phyloP scores from a whole-genome alignment of 2,329 filamentous ascomycete genomes.

The Aspergillus thermomutatus region DNA sequence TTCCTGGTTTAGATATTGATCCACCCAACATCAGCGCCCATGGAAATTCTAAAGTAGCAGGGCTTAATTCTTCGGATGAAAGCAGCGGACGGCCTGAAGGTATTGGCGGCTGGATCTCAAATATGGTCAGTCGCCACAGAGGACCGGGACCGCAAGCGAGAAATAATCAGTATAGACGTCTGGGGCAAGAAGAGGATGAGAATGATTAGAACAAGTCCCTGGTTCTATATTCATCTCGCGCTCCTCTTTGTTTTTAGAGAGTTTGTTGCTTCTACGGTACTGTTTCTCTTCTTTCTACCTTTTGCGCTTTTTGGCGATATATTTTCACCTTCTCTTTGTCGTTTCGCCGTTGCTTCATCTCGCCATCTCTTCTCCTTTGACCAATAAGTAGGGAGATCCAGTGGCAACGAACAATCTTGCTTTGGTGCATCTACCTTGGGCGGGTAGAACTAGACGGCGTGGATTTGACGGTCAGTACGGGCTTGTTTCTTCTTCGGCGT shows the following conservation, averaged over 20 bases:
- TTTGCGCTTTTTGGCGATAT: slow-evolving; percentile 3
- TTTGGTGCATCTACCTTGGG: not conserved
- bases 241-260: not conserved
- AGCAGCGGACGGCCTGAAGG: slow-evolving; percentile 48
- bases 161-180: slow-evolving; percentile 42
- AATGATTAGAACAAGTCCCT: slow-evolving; percentile 11
- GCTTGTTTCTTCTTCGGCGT: not conserved
- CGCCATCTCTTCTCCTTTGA: not conserved
- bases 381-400: no score
- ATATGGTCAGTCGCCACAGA: slow-evolving; percentile 57
- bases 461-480: not conserved
- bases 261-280: not conserved
- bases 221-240: not conserved
- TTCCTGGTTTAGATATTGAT: slow-evolving; percentile 79
- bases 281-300: slow-evolving; percentile 2
- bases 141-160: slow-evolving; percentile 35
- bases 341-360: not conserved
- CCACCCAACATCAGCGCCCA: slow-evolving; percentile 61
- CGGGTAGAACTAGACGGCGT: not conserved
- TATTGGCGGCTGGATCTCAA: slow-evolving; percentile 66
- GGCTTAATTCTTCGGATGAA: slow-evolving; percentile 30
- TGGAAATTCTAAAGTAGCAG: slow-evolving; percentile 49
- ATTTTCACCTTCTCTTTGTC: not conserved
- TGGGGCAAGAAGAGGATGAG: slow-evolving; percentile 47
- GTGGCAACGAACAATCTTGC: not conserved